These are phyloP conservation scores for Neocallimastix lanati DNA, from an alignment of 192 early-diverging fungal genomes.

Conservation along the genomic window DNA sequence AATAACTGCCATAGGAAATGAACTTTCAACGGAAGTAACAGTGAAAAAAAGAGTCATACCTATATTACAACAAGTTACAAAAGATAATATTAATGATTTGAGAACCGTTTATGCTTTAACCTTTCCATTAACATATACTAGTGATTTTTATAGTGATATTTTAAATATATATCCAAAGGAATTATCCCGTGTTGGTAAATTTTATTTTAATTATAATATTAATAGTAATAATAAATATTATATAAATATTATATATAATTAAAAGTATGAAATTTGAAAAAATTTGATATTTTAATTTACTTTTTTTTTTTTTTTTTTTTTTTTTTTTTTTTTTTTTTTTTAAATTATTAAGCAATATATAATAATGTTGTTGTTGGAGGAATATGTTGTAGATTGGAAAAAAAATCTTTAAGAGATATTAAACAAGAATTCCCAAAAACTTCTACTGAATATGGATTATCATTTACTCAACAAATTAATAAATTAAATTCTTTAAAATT, in stretches of 20 bases:
- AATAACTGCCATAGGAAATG: too few relatives aligned
- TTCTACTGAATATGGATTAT: background rate
- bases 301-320: too few relatives aligned
- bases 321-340: too few relatives aligned
- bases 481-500: background rate
- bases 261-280: too few relatives aligned
- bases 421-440: background rate
- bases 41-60: background rate
- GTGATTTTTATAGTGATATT: background rate
- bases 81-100: background rate
- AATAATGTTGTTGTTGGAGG: background rate
- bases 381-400: background rate
- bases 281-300: too few relatives aligned
- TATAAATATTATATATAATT: too few relatives aligned
- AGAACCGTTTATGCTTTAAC: background rate
- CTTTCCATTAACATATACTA: background rate
- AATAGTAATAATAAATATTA: too few relatives aligned
- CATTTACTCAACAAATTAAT: background rate
- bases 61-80: background rate
- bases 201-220: too few relatives aligned
- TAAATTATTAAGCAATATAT: background rate
- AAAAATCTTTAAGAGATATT: background rate
- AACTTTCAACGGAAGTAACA: too few relatives aligned
- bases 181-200: background rate
- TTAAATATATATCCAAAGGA: background rate